Percentiles rank a stretch among this genome's conserved stretches.
Evolutionary conservation across 306 rosid species (phyloP).

Genomic region (Cucumis hystrix): DNA sequence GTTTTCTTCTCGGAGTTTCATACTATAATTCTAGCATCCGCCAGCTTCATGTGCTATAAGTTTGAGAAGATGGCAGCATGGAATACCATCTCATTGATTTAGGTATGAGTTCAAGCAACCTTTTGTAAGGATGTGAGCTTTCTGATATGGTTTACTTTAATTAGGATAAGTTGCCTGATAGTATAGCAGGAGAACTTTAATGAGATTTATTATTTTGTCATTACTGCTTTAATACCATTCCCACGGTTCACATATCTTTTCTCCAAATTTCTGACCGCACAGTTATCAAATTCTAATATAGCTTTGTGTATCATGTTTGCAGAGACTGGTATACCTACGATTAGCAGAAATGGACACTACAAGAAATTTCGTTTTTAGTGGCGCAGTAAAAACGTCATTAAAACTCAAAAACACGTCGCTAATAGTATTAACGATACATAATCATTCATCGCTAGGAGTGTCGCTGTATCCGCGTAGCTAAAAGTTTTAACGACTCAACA

Average conservation of each 20-base stretch:
- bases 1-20: constrained; percentile 49
- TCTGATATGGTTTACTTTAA: constrained; percentile 3
- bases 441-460: too few species aligned
- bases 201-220: neutral
- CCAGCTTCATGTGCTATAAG: constrained; percentile 79
- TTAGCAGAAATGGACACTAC: too few species aligned
- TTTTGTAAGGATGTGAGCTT: constrained; percentile 1
- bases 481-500: too few species aligned
- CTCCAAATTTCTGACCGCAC: neutral
- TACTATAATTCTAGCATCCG: constrained; percentile 81
- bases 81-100: constrained; percentile 76
- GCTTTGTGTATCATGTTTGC: neutral
- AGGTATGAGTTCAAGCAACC: constrained; percentile 33
- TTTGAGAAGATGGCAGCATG: constrained; percentile 80
- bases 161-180: constrained; percentile 5
- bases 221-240: neutral
- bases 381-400: too few species aligned
- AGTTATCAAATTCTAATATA: neutral
- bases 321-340: too few species aligned
- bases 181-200: constrained; percentile 2
- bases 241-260: neutral
- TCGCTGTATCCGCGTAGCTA: too few species aligned
- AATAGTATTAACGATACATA: too few species aligned
- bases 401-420: too few species aligned
- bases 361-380: too few species aligned